Evolutionary conservation across 768 basidiomycete genomes (phyloP).

Genomic region (Lactifluus piperatus): DNA sequence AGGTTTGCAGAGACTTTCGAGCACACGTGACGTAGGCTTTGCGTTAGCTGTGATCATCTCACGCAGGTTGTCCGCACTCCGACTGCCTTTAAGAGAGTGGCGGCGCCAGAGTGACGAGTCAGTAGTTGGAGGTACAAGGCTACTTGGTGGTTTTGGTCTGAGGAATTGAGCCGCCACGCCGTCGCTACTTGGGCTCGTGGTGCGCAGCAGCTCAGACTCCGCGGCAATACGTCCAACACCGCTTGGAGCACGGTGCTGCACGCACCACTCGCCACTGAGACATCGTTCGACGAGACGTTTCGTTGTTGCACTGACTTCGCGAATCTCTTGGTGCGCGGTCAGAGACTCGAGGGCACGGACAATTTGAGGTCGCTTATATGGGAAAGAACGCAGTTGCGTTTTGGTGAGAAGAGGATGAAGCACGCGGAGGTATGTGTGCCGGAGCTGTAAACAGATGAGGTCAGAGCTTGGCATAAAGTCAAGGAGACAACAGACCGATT

Average conservation of each 20-base stretch:
- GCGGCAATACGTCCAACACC: not conserved
- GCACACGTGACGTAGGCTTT: conserved; percentile 6
- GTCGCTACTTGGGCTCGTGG: conserved; percentile 25
- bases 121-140: conserved; percentile 29
- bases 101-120: conserved; percentile 24
- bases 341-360: conserved; percentile 75
- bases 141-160: conserved; percentile 11
- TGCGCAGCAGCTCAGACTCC: conserved; percentile 20
- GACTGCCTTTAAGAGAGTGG: conserved; percentile 50
- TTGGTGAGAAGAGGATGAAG: conserved; percentile 91
- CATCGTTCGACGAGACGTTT: conserved; percentile 88
- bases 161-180: conserved; percentile 25
- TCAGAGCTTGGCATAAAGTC: not conserved
- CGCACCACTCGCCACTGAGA: conserved; percentile 80
- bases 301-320: conserved; percentile 81
- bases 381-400: conserved; percentile 76
- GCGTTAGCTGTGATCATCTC: not conserved
- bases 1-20: conserved; percentile 19
- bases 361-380: conserved; percentile 91
- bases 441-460: conserved; percentile 42
- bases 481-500: conserved; percentile 55
- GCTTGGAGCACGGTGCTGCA: conserved; percentile 44
- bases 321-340: conserved; percentile 61
- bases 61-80: conserved; percentile 56
- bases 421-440: conserved; percentile 95